Evolutionary conservation across 2,329 filamentous ascomycete genomes (phyloP), one percentile per base, ranked within the genome.

Genomic region (Cladosporium sp.): DNA sequence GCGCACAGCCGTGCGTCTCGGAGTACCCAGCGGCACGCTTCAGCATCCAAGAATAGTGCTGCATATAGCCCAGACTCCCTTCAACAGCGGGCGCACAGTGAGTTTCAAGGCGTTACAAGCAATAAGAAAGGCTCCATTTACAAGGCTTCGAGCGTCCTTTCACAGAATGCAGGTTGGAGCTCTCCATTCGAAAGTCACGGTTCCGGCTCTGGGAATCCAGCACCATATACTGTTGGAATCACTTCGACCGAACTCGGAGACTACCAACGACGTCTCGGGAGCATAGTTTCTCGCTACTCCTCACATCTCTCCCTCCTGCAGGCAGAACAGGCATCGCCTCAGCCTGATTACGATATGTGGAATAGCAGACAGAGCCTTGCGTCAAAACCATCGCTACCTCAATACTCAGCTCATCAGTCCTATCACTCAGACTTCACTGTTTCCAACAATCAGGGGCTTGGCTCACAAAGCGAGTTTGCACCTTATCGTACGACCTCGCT

Each of bases 331-430:
- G 31, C 18, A 11, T n/a, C 38, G 34, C 11, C 31, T 11, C 37
- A 46, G 37, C 50, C 50, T 22, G 37, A 53, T 9, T 53, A 53
- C 10, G 16, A 28, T 4, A 22, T 31, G 32, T 53, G 50, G 50
- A 46, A 42, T 28, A 53, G 40, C 13, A 4, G 22, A 9, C 35
- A 53, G 8, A 46, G 50, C n/a, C 45, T 22, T 9, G 10, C 9
- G 9, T 52, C 49, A 28, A 5, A 31, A 31, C 2, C 14, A 37
- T 32, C 31, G 40, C 4, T 19, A 18, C 9, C 41, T 34, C n/a
- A 34, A 53, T 35, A 35, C 33, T 5, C 43, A 43, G 16, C 28
- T 53, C 4, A n/a, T 22, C 5, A 42, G 22, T 28, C 22, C 22
- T 28, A 28, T 28, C 22, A 28, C 7, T 28, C 22, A 28, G 22